phyloP scores from a whole-genome alignment of 108 stramenopile genomes.

The Hondaea fermentalgiana region DNA sequence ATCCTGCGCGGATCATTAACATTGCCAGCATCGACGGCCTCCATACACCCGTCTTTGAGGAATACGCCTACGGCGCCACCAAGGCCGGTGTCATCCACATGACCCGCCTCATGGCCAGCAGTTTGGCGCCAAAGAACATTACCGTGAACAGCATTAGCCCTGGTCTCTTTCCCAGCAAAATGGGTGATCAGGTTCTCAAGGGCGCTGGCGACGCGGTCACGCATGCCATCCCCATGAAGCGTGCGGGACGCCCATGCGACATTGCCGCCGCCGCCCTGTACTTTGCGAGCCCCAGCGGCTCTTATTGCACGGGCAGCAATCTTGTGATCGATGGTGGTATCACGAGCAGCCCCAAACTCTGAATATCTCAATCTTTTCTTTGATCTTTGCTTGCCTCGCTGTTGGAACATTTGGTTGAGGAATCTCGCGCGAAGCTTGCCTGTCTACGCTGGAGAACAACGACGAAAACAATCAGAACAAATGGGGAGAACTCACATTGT shows the following conservation, averaged over 20 bases:
- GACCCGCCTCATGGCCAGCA: neutral
- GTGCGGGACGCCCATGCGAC: neutral
- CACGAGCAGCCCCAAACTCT: neutral
- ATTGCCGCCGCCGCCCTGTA: neutral
- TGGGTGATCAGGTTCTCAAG: neutral
- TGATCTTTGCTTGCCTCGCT: too few species aligned
- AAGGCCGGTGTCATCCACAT: neutral
- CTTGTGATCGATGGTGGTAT: neutral
- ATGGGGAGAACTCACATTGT: too few species aligned
- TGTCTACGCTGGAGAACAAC: too few species aligned
- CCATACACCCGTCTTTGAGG: neutral
- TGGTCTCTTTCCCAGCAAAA: neutral
- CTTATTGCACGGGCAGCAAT: neutral
- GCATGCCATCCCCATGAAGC: neutral
- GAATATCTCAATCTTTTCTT: too few species aligned
- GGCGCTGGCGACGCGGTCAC: neutral
- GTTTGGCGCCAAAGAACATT: neutral
- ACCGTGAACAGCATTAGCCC: neutral
- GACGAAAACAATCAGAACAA: too few species aligned
- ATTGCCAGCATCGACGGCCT: neutral
- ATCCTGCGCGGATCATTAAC: neutral
- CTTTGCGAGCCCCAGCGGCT: neutral
- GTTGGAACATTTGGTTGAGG: too few species aligned
- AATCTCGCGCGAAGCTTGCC: too few species aligned
- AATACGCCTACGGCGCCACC: neutral